Percentiles rank a stretch among this genome's conserved stretches.
These are phyloP conservation scores for Ceratorhiza oryzae-sativae DNA, from an alignment of 1,284 basidiomycete species.

Conservation along the genomic window DNA sequence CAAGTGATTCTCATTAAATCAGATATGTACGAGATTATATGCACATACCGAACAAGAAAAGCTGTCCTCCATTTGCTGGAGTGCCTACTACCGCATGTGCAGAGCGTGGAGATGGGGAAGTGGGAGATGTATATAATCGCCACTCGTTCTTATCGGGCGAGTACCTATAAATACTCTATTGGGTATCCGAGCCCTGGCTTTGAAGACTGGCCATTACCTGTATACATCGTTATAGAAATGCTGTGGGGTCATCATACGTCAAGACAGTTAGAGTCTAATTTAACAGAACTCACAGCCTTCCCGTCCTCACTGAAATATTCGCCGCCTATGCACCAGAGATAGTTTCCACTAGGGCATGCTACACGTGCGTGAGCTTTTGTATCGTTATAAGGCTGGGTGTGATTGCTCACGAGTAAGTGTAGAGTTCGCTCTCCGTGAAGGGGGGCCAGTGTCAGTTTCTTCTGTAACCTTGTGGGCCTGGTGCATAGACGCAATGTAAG, in stretches of 20 bases:
- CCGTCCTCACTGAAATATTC: conserved; percentile 86
- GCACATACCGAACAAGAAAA: conserved; percentile 78
- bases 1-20: background rate
- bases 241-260: conserved; percentile 51
- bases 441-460: conserved; percentile 79
- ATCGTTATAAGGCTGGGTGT: background rate
- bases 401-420: conserved; percentile 61
- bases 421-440: conserved; percentile 80
- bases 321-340: conserved; percentile 82
- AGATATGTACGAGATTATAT: background rate
- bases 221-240: conserved; percentile 84
- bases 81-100: conserved; percentile 81
- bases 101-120: conserved; percentile 82
- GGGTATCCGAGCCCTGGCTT: no score
- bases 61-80: conserved; percentile 78
- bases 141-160: conserved; percentile 71
- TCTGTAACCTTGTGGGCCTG: conserved; percentile 72
- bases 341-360: conserved; percentile 76
- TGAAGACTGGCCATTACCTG: conserved; percentile 68
- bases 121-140: conserved; percentile 82
- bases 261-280: background rate
- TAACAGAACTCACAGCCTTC: conserved; percentile 64
- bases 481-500: conserved; percentile 45
- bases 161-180: background rate
- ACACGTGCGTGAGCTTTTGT: background rate